A percentile compares a stretch with the other conserved stretches of the same genome.
These are phyloP conservation scores for Sphagnurus paluster DNA, from an alignment of 1,284 basidiomycete species.

Conservation along the genomic window DNA sequence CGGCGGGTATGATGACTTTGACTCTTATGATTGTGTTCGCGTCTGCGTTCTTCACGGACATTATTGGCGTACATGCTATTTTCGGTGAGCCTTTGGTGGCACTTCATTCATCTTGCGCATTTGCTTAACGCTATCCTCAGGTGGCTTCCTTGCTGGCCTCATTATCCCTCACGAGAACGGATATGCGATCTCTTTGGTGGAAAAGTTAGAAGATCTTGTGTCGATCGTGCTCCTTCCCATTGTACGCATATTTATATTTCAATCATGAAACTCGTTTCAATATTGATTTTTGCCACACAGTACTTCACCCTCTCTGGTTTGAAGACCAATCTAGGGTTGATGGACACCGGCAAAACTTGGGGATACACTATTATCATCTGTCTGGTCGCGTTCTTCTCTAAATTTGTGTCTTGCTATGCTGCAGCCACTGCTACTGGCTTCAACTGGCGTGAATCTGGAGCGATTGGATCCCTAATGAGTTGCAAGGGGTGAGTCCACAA, in stretches of 20 bases:
- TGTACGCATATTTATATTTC: slow-evolving; percentile 41
- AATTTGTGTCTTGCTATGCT: slow-evolving; percentile 70
- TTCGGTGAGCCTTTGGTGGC: slow-evolving; percentile 44
- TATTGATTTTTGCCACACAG: slow-evolving; percentile 32
- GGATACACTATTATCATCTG: slow-evolving; percentile 85
- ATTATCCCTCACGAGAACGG: slow-evolving; percentile 89
- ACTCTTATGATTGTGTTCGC: slow-evolving; percentile 77
- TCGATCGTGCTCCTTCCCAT: slow-evolving; percentile 80
- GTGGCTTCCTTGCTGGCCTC: slow-evolving; percentile 86
- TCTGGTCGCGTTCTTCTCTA: slow-evolving; percentile 78
- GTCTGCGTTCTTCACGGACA: slow-evolving; percentile 86
- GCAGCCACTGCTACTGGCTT: slow-evolving; percentile 71
- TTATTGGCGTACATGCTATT: slow-evolving; percentile 76
- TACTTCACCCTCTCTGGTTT: slow-evolving; percentile 86
- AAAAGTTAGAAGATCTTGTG: slow-evolving; percentile 79
- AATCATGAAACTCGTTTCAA: background rate
- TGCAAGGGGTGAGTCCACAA: slow-evolving; percentile 77
- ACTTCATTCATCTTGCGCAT: slow-evolving; percentile 33
- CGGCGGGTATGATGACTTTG: slow-evolving; percentile 75
- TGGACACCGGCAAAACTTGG: slow-evolving; percentile 79
- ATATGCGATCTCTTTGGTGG: slow-evolving; percentile 74
- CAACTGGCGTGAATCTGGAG: slow-evolving; percentile 76
- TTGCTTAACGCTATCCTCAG: slow-evolving; percentile 36
- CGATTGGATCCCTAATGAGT: slow-evolving; percentile 89
- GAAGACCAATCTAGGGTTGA: slow-evolving; percentile 78